Evolutionary conservation across 2,329 filamentous ascomycete species (phyloP).

Genomic region (Dactylellina drechsleri): DNA sequence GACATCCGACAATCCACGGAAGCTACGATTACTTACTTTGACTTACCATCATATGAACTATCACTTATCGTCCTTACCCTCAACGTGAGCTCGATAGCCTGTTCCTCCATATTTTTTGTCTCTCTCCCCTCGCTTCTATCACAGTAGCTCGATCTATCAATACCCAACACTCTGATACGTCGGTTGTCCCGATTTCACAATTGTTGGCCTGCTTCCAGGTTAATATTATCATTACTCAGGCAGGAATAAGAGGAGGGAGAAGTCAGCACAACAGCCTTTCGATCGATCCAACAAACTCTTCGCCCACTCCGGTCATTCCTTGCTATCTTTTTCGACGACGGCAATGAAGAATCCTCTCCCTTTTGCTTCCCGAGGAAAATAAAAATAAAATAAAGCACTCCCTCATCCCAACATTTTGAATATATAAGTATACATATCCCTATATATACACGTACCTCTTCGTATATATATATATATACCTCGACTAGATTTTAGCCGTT

Average conservation of each 20-base stretch:
- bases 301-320: neutral
- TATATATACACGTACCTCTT: too few species aligned
- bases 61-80: neutral
- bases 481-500: too few species aligned
- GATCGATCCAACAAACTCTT: slow-evolving; percentile 3
- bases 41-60: neutral
- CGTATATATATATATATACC: too few species aligned
- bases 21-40: neutral
- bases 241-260: neutral
- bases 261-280: neutral
- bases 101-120: neutral
- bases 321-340: slow-evolving; percentile 1
- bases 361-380: neutral
- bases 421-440: neutral
- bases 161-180: neutral
- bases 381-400: too few species aligned
- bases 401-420: too few species aligned
- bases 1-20: slow-evolving; percentile 10
- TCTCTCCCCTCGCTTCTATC: neutral
- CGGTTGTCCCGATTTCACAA: neutral
- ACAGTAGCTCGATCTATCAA: neutral
- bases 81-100: neutral
- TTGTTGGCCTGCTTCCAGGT: slow-evolving; percentile 3
- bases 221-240: neutral
- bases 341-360: slow-evolving; percentile 23